These are phyloP conservation scores for Closterium sp. DNA, from an alignment of 139 green algal genomes.

Conservation along the genomic window DNA sequence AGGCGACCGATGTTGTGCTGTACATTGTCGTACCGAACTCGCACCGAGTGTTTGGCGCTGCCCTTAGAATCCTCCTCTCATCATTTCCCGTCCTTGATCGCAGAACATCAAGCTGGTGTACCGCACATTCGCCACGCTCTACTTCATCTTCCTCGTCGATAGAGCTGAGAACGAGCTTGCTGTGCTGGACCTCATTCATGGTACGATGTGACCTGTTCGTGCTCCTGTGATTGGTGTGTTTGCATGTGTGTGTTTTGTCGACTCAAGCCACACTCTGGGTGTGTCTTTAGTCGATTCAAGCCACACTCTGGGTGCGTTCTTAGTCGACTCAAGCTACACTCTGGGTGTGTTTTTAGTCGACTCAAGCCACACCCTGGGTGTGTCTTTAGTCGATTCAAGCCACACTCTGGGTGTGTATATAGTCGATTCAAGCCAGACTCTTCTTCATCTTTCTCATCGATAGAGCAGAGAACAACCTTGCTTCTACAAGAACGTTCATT, in stretches of 20 bases:
- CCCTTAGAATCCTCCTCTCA: neutral
- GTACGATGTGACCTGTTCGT: neutral
- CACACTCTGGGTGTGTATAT: too few species aligned
- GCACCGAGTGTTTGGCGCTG: neutral
- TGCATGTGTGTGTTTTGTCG: too few species aligned
- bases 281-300: too few species aligned
- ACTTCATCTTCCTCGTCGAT: constrained; percentile 54
- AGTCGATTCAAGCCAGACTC: too few species aligned
- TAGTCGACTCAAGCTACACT: too few species aligned
- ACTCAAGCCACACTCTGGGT: too few species aligned
- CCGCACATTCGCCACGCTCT: constrained; percentile 57
- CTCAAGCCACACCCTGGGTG: too few species aligned
- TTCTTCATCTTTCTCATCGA: constrained; percentile 55
- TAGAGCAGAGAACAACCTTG: constrained; percentile 52
- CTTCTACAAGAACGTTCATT: too few species aligned
- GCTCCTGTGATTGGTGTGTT: too few species aligned
- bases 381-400: too few species aligned
- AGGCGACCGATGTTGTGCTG: neutral
- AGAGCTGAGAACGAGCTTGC: constrained; percentile 53
- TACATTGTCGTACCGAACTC: neutral
- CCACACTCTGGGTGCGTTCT: too few species aligned
- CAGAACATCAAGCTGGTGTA: constrained; percentile 57
- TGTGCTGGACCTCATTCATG: constrained; percentile 60
- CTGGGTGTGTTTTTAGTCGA: too few species aligned
- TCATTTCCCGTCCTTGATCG: neutral